Evolutionary conservation across 257 asterid species (phyloP), one percentile per base, ranked within the genome.

Genomic region (Solanum ossicruentum): DNA sequence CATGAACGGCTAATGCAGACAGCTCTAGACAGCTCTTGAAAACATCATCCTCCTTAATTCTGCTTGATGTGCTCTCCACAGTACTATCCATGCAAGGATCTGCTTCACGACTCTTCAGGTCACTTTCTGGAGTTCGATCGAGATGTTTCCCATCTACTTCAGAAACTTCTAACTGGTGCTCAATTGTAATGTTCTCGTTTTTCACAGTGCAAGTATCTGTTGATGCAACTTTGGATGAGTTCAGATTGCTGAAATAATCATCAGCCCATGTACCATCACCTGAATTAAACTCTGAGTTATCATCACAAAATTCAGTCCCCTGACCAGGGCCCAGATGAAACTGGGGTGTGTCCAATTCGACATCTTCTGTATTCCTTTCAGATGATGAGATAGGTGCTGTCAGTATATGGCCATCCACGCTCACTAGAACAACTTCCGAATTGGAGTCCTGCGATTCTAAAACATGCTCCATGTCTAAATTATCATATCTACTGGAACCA

Each of bases 341-440:
- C 88, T 85, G 96, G 80, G 98, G 95, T 7, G 93, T 92, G 83
- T 65, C 89, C 70, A 92, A 85, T 79, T 93, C 92, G 88, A 92
- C 90, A 72, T 91, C 88, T 66, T 92, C 98, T 32, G 87, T 80
- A 12, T 88, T 88, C 72, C 92, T 89, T 78, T 88, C 97, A 5
- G 91, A 89, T 20, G 94, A 93, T 12, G 94, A 93, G 87, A 95
- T 91, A 75, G 99, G 99, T 16, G 99, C 99, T 43, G 91, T 97
- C 55, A 94, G 87, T 88, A 97, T 87, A 72, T 93, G 98, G 60
- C 99, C 99, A 82, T 97, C 99, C 58, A 94, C 96, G 71, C 99
- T 95, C 67, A 95, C 98, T 86, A 97, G 88, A 88, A 97, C 96
- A 57, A 97, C 98, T 89, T 95, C 99, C 10, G 99, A 94, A 85